A percentile compares a stretch with the other conserved stretches of the same genome.
Evolutionary conservation across 352 stramenopile species (phyloP).

Genomic region (Aphanomyces euteiches): DNA sequence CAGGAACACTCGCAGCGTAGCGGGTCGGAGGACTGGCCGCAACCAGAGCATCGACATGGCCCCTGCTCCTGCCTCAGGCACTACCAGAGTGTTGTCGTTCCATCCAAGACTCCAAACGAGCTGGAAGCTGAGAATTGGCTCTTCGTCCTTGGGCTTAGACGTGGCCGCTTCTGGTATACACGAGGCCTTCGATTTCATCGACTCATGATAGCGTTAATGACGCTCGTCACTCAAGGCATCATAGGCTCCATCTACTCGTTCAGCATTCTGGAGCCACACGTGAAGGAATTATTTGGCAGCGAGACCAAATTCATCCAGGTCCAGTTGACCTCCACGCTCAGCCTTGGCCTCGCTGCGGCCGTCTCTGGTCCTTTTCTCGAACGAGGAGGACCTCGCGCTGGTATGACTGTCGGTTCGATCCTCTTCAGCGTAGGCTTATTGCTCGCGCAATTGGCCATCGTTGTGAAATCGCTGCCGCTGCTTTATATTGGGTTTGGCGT

Average conservation of each 20-base stretch:
- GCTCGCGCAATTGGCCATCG: slow-evolving; percentile 11
- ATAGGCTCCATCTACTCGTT: slow-evolving; percentile 29
- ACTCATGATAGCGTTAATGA: background rate
- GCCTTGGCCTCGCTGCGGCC: slow-evolving; percentile 27
- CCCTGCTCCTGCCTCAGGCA: too few relatives aligned
- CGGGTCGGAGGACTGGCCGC: too few relatives aligned
- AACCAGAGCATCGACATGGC: too few relatives aligned
- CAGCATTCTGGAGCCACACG: slow-evolving; percentile 4
- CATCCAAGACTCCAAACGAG: slow-evolving; percentile 11
- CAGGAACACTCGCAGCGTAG: too few relatives aligned
- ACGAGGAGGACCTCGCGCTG: slow-evolving; percentile 2
- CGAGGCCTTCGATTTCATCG: slow-evolving; percentile 4
- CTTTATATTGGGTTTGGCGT: slow-evolving; percentile 24
- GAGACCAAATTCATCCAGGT: background rate
- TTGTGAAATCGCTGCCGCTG: background rate
- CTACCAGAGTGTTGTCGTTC: slow-evolving; percentile 8
- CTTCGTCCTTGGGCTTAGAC: background rate
- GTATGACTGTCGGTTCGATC: slow-evolving; percentile 10
- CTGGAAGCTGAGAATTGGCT: background rate
- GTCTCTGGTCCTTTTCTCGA: slow-evolving; percentile 29
- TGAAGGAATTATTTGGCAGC: slow-evolving; percentile 10
- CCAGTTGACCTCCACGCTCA: slow-evolving; percentile 8
- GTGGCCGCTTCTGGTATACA: background rate
- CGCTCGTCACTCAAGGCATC: slow-evolving; percentile 10
- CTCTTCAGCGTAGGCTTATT: slow-evolving; percentile 13